Percentiles rank a stretch among this genome's conserved stretches.
These are phyloP conservation scores for Rhamnella rubrinervis DNA, from an alignment of 331 rosid species.

Conservation along the genomic window DNA sequence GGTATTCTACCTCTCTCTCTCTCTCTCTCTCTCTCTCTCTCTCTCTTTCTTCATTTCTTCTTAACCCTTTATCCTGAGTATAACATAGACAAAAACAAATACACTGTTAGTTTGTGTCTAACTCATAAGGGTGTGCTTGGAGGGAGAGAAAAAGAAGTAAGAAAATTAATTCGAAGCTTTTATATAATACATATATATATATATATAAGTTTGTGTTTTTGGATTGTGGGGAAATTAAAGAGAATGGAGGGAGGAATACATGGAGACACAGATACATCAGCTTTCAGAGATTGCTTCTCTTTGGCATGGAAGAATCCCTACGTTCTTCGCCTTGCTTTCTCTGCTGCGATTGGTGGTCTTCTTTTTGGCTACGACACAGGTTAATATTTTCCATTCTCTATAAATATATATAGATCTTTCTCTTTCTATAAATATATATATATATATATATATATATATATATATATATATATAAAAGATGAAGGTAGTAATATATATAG, in stretches of 20 bases:
- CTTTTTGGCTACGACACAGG: conserved; percentile 72
- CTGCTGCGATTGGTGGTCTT: conserved; percentile 74
- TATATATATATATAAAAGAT: background rate
- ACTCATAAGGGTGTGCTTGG: background rate
- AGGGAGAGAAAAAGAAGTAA: background rate
- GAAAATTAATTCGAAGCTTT: too few relatives aligned
- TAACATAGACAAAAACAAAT: too few relatives aligned
- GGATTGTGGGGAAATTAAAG: too few relatives aligned
- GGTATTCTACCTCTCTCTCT: background rate
- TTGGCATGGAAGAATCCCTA: conserved; percentile 68
- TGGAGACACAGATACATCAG: conserved; percentile 51
- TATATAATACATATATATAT: too few relatives aligned
- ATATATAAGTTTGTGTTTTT: too few relatives aligned
- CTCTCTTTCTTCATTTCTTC: too few relatives aligned
- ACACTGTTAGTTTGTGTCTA: too few relatives aligned
- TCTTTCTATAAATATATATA: background rate
- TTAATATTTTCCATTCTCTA: background rate
- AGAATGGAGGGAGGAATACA: conserved; percentile 55
- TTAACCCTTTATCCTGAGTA: background rate
- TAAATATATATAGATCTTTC: too few relatives aligned
- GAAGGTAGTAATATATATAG: background rate
- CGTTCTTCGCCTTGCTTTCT: conserved; percentile 72
- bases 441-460: background rate
- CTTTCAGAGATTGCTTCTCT: conserved; percentile 68
- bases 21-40: background rate